A percentile compares a stretch with the other conserved stretches of the same genome.
Evolutionary conservation across 2,329 filamentous ascomycete genomes (phyloP).

Genomic region (Colletotrichum plurivorum): DNA sequence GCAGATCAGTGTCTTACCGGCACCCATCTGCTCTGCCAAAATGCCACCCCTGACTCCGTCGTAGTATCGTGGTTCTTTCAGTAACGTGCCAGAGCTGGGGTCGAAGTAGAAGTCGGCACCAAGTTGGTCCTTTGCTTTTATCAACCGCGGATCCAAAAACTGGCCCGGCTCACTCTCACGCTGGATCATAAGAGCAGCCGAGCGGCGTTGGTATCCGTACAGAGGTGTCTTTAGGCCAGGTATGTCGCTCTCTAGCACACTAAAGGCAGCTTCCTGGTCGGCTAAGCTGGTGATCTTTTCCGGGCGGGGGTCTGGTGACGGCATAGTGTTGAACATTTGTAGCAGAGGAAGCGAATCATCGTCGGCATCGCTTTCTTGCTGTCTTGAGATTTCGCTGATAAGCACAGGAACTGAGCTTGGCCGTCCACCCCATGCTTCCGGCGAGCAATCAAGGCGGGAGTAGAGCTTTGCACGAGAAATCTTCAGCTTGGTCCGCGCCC

Average conservation of each 20-base stretch:
- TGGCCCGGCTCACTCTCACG: slow-evolving; percentile 77
- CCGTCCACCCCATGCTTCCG: slow-evolving; percentile 67
- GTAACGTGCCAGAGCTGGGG: slow-evolving; percentile 71
- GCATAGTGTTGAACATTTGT: slow-evolving; percentile 80
- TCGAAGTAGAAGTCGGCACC: slow-evolving; percentile 80
- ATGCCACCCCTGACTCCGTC: slow-evolving; percentile 84
- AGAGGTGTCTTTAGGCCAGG: slow-evolving; percentile 69
- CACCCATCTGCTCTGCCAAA: slow-evolving; percentile 84
- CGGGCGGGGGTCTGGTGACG: slow-evolving; percentile 74
- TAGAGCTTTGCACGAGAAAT: slow-evolving; percentile 65
- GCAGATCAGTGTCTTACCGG: slow-evolving; percentile 91
- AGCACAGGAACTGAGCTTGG: not conserved
- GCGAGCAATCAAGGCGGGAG: slow-evolving; percentile 67
- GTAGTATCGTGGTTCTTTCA: slow-evolving; percentile 79
- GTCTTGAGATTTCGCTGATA: slow-evolving; percentile 37
- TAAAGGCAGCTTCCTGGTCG: slow-evolving; percentile 66
- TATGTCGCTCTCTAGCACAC: slow-evolving; percentile 67
- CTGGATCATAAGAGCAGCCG: slow-evolving; percentile 87
- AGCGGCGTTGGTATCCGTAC: slow-evolving; percentile 84
- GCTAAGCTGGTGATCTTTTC: slow-evolving; percentile 64
- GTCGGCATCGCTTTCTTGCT: slow-evolving; percentile 51
- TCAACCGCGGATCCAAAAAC: slow-evolving; percentile 81
- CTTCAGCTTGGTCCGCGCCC: slow-evolving; percentile 60
- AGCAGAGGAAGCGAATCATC: slow-evolving; percentile 70
- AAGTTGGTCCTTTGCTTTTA: slow-evolving; percentile 70